Evolutionary conservation across 176 grass and related monocot genomes (phyloP), one percentile per base, ranked within the genome.

Genomic region (Bothriochloa decipiens): DNA sequence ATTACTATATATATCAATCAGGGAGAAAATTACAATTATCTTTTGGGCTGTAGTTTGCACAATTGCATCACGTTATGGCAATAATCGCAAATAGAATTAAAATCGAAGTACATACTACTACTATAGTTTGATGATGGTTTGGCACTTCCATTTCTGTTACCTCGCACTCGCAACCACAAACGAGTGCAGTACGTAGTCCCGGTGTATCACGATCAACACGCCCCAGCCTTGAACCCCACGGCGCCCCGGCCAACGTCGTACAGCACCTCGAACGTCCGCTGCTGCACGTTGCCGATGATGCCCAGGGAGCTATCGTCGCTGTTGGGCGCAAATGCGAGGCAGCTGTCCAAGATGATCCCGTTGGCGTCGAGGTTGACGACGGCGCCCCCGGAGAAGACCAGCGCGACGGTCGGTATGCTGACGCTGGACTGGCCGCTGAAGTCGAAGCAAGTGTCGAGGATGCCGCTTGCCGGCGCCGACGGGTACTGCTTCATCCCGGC

Each of bases 241-340:
- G 62, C 71, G 7, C 91, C 57, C 2, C 62, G 29, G 47, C 90
- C 95, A 25, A 91, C 92, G 70, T 90, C 84, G 63, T 90, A 87
- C 14, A 98, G 33, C 25, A 98, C 92, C 63, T 92, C 88, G 22
- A 98, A 76, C 62, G 85, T 93, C 82, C 89, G 83, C 87, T 98
- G 95, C 81, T 98, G 95, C 73, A 98, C 90, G 70, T 98, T 98
- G 25, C 92, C 95, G 17, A 95, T 72, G 75, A 98, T 85, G 63
- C 86, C 82, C 3, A 55, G 6, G 60, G 82, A 86, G 14, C 43
- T 40, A 63, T 86, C 83, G 39, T 85, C 80, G 18, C 14, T 36
- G 4, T 89, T 93, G 41, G 33, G 85, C 2, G 89, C 77, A 71
- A 98, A 98, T 13, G 95, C 92, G 33, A 98, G 93, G 87, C 95